Evolutionary conservation across 495 filamentous ascomycete genomes (phyloP).

Genomic region (Penicillium pulvis): DNA sequence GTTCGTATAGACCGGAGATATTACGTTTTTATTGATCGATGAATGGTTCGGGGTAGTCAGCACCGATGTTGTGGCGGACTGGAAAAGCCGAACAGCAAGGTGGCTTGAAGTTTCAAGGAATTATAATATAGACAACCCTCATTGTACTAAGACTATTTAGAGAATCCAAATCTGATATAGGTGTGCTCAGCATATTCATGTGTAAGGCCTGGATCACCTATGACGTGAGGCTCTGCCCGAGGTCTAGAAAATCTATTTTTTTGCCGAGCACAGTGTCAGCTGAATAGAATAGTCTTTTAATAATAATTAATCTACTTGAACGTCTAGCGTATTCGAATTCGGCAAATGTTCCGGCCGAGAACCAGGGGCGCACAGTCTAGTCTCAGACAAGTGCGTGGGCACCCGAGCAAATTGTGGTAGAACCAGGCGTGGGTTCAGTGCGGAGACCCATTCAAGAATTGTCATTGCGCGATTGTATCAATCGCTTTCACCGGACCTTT

Average conservation of each 20-base stretch:
- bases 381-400: not conserved
- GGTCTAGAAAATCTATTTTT: not conserved
- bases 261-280: not conserved
- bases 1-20: not conserved
- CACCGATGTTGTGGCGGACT: not conserved
- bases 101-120: too few relatives aligned
- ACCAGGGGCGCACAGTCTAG: conserved; percentile 1
- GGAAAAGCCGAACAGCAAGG: too few relatives aligned
- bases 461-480: conserved; percentile 2
- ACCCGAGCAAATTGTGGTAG: not conserved
- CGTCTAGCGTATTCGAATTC: not conserved
- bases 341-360: conserved; percentile 1
- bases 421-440: not conserved
- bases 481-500: not conserved
- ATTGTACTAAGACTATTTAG: not conserved
- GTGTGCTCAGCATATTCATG: not conserved
- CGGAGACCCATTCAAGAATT: not conserved
- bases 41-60: not conserved
- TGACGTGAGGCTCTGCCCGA: not conserved
- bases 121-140: not conserved
- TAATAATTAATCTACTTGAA: conserved; percentile 4
- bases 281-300: not conserved
- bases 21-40: not conserved
- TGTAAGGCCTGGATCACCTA: not conserved
- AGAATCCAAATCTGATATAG: not conserved